Evolutionary conservation across 768 basidiomycete species (phyloP), one percentile per base, ranked within the genome.

Genomic region (Suillus weaverae): DNA sequence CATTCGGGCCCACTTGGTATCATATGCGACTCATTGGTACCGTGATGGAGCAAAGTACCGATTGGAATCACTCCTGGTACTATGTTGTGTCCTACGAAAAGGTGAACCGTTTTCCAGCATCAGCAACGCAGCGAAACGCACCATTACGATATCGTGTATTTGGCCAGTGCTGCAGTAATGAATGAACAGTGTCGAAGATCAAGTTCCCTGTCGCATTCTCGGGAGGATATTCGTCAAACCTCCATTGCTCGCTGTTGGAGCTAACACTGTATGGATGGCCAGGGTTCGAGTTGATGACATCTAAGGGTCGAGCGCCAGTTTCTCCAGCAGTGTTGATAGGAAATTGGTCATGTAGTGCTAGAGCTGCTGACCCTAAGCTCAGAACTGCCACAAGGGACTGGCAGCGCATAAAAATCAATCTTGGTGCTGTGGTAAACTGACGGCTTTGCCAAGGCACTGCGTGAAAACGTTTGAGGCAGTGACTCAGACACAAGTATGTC

Each of bases 41-140:
- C 77, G 53, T 79, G 80, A 36, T 80, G 80, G 6, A 80, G 70
- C 11, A 77, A 64, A 4, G 80, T 81, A n/a, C 78, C 79, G 16
- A 65, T 64, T 1, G 79, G 73, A 44, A 80, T 71, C 7, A 57
- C 70, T 36, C 74, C 80, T 2, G 77, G 77, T 11, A 80, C 71
- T 14, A 79, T 66, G 51, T 46, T 73, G 39, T 77, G 76, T 0
- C 74, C 72, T 76, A 14, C 32, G n/a, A 22, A 38, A 41, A 56
- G 44, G 2, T 48, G 22, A 48, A 48, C 1, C 13, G 1, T 26
- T 26, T 48, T 50, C 6, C 48, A 44, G 9, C 26, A 2, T 41
- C 60, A 30, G 54, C 16, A 55, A 22, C 22, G 39, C n/a, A 43
- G 41, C 18, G 4, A 62, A 36, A 5, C 62, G 33, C 13, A 71